Percentiles rank a stretch among this genome's conserved stretches.
phyloP scores from a whole-genome alignment of 139 green algal species.

The Micractinium conductrix region DNA sequence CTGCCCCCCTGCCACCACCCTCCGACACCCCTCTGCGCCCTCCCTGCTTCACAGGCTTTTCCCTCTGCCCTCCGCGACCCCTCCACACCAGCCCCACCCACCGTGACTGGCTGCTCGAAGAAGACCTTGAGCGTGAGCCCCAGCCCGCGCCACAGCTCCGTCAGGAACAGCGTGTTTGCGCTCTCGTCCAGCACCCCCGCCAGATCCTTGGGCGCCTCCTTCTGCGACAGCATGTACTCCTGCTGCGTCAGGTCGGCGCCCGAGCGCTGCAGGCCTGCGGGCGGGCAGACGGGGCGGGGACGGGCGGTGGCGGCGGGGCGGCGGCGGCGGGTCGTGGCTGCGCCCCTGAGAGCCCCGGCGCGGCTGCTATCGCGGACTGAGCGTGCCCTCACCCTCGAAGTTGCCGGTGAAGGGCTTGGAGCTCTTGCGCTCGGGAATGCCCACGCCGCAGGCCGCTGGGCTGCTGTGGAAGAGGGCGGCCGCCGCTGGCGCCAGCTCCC shows the following conservation, averaged over 20 bases:
- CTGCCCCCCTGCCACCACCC: no score
- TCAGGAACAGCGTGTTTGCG: slow-evolving; percentile 96
- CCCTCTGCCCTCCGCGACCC: not conserved
- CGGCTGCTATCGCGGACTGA: no score
- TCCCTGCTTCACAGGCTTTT: no score
- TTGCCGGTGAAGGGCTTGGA: not conserved
- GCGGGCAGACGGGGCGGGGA: not conserved
- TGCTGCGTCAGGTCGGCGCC: slow-evolving; percentile 25
- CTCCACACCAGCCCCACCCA: slow-evolving; percentile 41
- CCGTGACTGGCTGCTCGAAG: slow-evolving; percentile 97
- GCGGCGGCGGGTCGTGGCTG: not conserved
- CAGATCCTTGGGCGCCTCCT: slow-evolving; percentile 52
- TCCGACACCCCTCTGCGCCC: no score
- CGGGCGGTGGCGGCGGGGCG: not conserved
- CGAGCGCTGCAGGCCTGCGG: slow-evolving; percentile 17
- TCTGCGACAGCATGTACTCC: slow-evolving; percentile 44
- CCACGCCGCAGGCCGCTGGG: slow-evolving; percentile 8
- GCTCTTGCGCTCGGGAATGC: slow-evolving; percentile 18
- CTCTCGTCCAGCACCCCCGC: slow-evolving; percentile 88
- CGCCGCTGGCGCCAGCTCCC: not conserved
- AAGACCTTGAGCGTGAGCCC: slow-evolving; percentile 94
- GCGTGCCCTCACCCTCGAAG: slow-evolving; percentile 1
- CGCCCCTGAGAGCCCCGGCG: no score
- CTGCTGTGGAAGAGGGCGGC: slow-evolving; percentile 44
- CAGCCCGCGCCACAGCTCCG: slow-evolving; percentile 93